Base-by-base conservation (phyloP, 2,329 filamentous ascomycete genomes). In the Exophiala spinifera region DNA sequence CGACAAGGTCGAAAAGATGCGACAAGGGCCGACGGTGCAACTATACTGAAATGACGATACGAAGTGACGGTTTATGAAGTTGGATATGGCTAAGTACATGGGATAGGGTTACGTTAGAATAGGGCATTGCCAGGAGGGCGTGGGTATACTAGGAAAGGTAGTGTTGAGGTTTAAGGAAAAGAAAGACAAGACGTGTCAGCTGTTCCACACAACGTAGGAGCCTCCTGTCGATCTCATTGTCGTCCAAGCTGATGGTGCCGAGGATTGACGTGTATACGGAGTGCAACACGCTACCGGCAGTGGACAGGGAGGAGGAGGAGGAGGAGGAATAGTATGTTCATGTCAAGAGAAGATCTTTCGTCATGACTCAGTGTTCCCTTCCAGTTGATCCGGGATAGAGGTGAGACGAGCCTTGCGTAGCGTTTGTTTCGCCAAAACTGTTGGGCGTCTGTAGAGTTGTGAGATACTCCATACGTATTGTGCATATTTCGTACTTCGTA, bases 1-100 rank as follows among this genome's bases (percentile, higher is more conserved):
- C 15, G 21, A 44, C 2, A 44, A 15, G 6, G 23, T n/a, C 20
- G 40, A 20, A 5, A 23, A 25, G n/a, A 25, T 23, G 23, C 13
- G 7, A 14, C 15, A 14, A n/a, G 19, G 23, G 2, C n/a, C 20
- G 14, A 13, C 20, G 7, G 19, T 3, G 4, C 7, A 21, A 44
- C n/a, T 44, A 57, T 46, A 31, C 43, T 51, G 48, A 54, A 44
- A 58, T 43, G 56, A 58, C n/a, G 51, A 39, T 58, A 58, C 49
- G 56, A 58, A 52, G 49, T 58, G 56, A 58, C 37, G 56, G 51
- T 28, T 55, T 55, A 58, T 43, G 56, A 58, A 36, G 46, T 58
- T 58, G 56, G 56, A 55, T 55, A 58, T 15, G 45, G 48, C 21
- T 40, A 49, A 39, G 33, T 44, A 49, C 21, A 54, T 34, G 40